Evolutionary conservation across 176 grass and related monocot genomes (phyloP).

Genomic region (Zoysia pacifica): DNA sequence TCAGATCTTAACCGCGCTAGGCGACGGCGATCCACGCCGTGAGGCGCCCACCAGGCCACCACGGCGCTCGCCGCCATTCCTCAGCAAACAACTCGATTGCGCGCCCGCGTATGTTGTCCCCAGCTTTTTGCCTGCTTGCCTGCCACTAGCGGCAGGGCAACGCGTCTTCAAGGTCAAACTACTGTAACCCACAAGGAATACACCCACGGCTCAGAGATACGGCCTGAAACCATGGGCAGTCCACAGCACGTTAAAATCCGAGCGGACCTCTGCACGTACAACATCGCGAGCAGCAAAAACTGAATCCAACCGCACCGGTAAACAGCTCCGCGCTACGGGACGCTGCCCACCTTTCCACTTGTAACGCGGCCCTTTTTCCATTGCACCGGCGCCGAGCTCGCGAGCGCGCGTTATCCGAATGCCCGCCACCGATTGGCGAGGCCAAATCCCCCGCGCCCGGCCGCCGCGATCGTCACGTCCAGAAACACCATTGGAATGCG

Average conservation of each 20-base stretch:
- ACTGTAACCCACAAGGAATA: no score
- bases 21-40: background rate
- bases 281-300: conserved; percentile 1
- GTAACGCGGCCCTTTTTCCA: background rate
- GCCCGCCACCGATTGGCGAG: background rate
- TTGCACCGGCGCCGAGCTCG: background rate
- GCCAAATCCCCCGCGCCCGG: no score
- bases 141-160: no score
- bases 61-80: conserved; percentile 4
- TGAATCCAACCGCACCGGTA: conserved; percentile 20
- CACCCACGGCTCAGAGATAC: background rate
- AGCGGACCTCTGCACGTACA: background rate
- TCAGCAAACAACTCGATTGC: background rate
- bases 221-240: no score
- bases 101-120: background rate
- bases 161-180: no score
- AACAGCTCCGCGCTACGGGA: conserved; percentile 5
- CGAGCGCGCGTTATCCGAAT: background rate
- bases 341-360: conserved; percentile 33
- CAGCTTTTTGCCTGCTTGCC: background rate
- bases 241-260: background rate
- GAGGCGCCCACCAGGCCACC: background rate
- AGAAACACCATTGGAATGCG: background rate
- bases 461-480: no score
- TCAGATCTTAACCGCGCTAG: background rate